These are phyloP conservation scores for Penicillium sp. DNA, from an alignment of 2,329 filamentous ascomycete species.

Conservation along the genomic window DNA sequence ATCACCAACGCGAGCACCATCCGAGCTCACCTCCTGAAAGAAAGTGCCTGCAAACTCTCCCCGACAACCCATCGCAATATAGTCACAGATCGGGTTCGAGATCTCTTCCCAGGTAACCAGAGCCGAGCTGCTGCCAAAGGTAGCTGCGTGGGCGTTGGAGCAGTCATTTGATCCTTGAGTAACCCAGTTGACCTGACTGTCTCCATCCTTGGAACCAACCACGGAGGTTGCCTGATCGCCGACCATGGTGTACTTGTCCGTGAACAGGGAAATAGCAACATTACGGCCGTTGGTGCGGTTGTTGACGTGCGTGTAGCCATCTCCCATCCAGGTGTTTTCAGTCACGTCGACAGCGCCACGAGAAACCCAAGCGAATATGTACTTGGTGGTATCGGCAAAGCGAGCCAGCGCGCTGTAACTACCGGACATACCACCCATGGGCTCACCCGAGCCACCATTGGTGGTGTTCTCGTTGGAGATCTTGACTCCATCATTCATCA, in stretches of 20 bases:
- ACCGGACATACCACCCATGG: constrained; percentile 66
- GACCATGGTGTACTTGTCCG: constrained; percentile 61
- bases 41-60: constrained; percentile 63
- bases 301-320: constrained; percentile 56
- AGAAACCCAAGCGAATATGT: constrained; percentile 67
- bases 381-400: constrained; percentile 56
- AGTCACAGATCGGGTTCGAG: constrained; percentile 57
- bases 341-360: constrained; percentile 61
- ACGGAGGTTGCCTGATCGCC: constrained; percentile 58
- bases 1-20: constrained; percentile 57
- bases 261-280: constrained; percentile 61
- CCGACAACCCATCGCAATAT: constrained; percentile 62
- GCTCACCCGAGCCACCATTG: constrained; percentile 62
- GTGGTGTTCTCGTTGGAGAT: constrained; percentile 65
- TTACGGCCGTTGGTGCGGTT: constrained; percentile 63
- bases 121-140: constrained; percentile 57
- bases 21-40: constrained; percentile 60
- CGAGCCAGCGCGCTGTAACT: constrained; percentile 62
- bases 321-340: constrained; percentile 61
- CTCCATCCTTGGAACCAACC: constrained; percentile 58
- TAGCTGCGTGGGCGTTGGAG: constrained; percentile 62
- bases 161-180: constrained; percentile 57
- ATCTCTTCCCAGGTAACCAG: constrained; percentile 67
- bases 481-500: constrained; percentile 58
- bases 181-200: constrained; percentile 64